These are phyloP conservation scores for Clitoria ternatea DNA, from an alignment of 306 rosid species.

Conservation along the genomic window DNA sequence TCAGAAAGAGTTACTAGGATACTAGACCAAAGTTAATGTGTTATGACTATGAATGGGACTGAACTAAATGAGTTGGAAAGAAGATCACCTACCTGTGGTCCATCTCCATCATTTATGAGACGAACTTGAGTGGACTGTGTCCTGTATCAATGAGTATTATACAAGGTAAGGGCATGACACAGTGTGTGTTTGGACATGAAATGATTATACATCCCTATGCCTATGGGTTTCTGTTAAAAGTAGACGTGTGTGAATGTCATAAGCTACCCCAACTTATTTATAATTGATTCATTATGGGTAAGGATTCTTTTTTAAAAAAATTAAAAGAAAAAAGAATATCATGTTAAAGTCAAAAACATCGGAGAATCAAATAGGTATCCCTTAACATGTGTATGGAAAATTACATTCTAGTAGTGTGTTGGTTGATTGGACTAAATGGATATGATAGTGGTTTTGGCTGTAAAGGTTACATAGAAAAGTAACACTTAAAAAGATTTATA, in stretches of 20 bases:
- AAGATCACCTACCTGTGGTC: conserved; percentile 30
- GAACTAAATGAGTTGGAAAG: conserved; percentile 22
- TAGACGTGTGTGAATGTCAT: not conserved
- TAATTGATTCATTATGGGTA: not conserved
- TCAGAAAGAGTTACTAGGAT: not conserved
- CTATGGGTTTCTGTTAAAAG: not conserved
- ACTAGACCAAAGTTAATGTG: not conserved
- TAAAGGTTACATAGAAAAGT: too few relatives aligned
- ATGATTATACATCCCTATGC: not conserved
- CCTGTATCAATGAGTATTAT: not conserved
- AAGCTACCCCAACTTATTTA: not conserved
- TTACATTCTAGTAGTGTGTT: not conserved
- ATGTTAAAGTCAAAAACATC: too few relatives aligned
- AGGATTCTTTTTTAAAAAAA: too few relatives aligned
- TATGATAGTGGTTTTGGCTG: not conserved
- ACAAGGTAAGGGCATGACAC: not conserved
- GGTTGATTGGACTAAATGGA: not conserved
- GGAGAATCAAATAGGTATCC: too few relatives aligned
- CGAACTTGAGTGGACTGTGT: not conserved
- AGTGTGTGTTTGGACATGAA: not conserved
- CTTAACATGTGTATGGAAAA: too few relatives aligned
- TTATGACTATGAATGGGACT: not conserved
- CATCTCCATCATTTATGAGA: conserved; percentile 23
- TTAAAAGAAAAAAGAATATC: too few relatives aligned
- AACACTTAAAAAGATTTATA: too few relatives aligned